These are phyloP conservation scores for Hypoxylon sp. DNA, from an alignment of 2,329 filamentous ascomycete genomes.

Conservation along the genomic window DNA sequence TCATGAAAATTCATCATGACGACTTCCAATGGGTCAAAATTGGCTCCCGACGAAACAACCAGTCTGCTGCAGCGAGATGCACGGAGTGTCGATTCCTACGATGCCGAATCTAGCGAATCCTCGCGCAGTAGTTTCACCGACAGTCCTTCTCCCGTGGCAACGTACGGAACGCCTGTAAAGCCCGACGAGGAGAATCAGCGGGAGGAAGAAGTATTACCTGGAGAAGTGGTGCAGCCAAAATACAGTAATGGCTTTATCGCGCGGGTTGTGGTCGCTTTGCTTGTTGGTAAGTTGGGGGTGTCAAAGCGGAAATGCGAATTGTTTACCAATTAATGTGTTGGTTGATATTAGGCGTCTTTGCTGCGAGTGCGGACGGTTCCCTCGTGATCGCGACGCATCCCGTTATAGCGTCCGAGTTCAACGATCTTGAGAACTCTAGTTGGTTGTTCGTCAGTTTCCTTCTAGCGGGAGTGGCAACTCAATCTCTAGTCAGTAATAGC, in stretches of 20 bases:
- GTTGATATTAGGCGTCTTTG: constrained; percentile 67
- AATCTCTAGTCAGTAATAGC: constrained; percentile 56
- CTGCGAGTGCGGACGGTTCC: constrained; percentile 70
- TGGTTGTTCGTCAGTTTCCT: constrained; percentile 65
- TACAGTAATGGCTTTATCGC: constrained; percentile 36
- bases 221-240: background rate
- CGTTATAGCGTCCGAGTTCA: constrained; percentile 68
- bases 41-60: constrained; percentile 18
- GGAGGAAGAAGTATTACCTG: background rate
- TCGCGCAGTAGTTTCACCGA: constrained; percentile 10
- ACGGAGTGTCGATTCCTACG: background rate
- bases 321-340: too few species aligned
- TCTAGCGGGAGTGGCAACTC: constrained; percentile 59
- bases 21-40: background rate
- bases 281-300: constrained; percentile 34
- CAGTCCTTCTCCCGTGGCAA: background rate
- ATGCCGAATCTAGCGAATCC: constrained; percentile 8
- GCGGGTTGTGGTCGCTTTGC: constrained; percentile 33
- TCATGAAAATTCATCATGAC: too few species aligned
- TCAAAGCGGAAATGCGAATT: too few species aligned
- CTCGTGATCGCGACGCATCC: constrained; percentile 73
- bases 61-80: constrained; percentile 11
- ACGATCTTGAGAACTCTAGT: constrained; percentile 62
- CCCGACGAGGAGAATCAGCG: constrained; percentile 24
- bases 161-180: constrained; percentile 10